Percentiles rank a stretch among this genome's conserved stretches.
Conservation (phyloP, 495 filamentous ascomycete genomes). For the Penicillium lividum region DNA sequence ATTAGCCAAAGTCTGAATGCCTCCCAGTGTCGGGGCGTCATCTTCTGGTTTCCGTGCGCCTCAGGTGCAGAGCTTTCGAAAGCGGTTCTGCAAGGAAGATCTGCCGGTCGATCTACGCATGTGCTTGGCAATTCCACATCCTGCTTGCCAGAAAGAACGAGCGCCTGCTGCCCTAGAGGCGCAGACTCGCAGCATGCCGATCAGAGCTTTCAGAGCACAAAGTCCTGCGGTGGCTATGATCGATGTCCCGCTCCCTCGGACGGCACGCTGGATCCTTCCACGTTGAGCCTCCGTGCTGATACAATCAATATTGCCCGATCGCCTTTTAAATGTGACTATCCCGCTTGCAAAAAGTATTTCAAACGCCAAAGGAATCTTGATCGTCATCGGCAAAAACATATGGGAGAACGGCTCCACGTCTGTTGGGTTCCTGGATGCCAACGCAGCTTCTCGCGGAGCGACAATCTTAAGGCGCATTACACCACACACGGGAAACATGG, state of each 20-base stretch:
- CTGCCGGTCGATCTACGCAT: background rate
- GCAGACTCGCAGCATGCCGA: background rate
- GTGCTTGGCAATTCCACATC: background rate
- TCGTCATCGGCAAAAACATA: constrained; percentile 50
- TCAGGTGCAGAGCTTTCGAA: background rate
- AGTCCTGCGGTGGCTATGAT: background rate
- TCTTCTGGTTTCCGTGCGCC: background rate
- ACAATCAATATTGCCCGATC: background rate
- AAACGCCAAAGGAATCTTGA: constrained; percentile 53
- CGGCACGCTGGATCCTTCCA: background rate
- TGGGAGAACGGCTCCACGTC: constrained; percentile 34
- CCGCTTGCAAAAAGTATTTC: constrained; percentile 34
- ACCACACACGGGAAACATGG: constrained; percentile 20
- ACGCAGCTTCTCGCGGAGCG: constrained; percentile 20
- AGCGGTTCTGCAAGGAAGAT: background rate
- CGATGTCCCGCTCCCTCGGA: background rate
- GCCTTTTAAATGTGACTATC: constrained; percentile 22
- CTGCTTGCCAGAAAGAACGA: background rate
- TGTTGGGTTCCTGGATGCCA: constrained; percentile 24
- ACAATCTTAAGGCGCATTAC: constrained; percentile 28
- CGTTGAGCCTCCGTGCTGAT: background rate
- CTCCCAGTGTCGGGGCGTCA: background rate
- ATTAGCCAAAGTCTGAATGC: background rate
- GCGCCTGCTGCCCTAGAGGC: background rate
- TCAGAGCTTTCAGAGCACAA: background rate